Evolutionary conservation across 169 alveolate genomes (phyloP), one percentile per base, ranked within the genome.

Genomic region (Babesia bovis): DNA sequence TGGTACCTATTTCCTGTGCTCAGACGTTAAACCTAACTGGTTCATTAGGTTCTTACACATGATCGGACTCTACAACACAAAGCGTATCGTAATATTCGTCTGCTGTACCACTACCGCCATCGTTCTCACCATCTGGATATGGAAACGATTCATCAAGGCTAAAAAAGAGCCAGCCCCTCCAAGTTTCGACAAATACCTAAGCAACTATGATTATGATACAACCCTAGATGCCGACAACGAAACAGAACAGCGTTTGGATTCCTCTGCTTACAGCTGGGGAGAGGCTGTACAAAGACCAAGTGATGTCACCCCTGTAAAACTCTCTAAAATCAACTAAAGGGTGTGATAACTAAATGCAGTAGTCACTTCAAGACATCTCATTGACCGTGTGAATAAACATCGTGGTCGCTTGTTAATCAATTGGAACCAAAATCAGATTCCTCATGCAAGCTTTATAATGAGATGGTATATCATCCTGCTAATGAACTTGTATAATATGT

Each of bases 251-350:
- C 68, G 65, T 4, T 56, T 61, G 32, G 33, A 17, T 13, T 32
- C 75, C 6, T 79, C 38, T 26, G 77, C 75, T 6, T 60, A 73
- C 58, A 26, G 69, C 35, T 81, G 88, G 88, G 82, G 84, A 53
- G 58, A 65, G 72, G 63, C 82, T 26, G 72, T 30, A 25, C 63
- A 74, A 13, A 51, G 77, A 15, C 65, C 77, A 55, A 66, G 83
- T 30, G 88, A 81, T 28, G 79, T 81, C 17, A 81, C 88, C 23
- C 88, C 88, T 6, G 84, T 81, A 35, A 66, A 73, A 42, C 58
- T 81, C 33, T 28, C 83, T 4, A 69, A 66, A 40, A 21, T 65
- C 26, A 30, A 71, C 17, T 50, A 21, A 33, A 23, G 44, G 19
- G 73, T 30, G 21, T 0, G n/a, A 13, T 9, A 13, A 33, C 10